Base-by-base conservation (phyloP, 345 rosid genomes). In the Orychophragmus violaceus region DNA sequence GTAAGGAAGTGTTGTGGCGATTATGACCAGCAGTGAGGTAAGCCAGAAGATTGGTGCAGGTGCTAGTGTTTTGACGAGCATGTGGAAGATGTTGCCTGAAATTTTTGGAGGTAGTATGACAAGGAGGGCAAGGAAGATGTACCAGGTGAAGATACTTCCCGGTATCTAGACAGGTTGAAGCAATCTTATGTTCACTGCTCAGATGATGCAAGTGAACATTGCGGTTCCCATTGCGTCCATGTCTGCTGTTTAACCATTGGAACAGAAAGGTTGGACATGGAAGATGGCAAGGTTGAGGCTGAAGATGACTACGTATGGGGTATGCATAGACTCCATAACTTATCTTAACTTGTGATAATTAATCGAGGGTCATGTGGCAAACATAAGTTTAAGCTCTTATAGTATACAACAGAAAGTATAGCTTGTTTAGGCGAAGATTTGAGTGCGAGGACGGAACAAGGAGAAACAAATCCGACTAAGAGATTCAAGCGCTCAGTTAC, bases 341-440 rank as follows among this genome's bases (percentile, higher is more conserved):
- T 70, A 90, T 81, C 97, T n/a, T n/a, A n/a, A n/a, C n/a, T n/a
- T n/a, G n/a, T n/a, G n/a, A n/a, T n/a, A n/a, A n/a, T n/a, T n/a
- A n/a, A n/a, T n/a, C n/a, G n/a, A n/a, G n/a, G n/a, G n/a, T n/a
- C n/a, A n/a, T n/a, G n/a, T n/a, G n/a, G n/a, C n/a, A n/a, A n/a
- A n/a, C n/a, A n/a, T n/a, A n/a, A n/a, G n/a, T n/a, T n/a, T n/a
- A n/a, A n/a, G n/a, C n/a, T n/a, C n/a, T n/a, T n/a, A n/a, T n/a
- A n/a, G n/a, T n/a, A n/a, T n/a, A n/a, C n/a, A n/a, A n/a, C n/a
- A n/a, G n/a, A n/a, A n/a, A n/a, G n/a, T 75, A 83, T 84, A 77
- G 91, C 93, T 70, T 81, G 87, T 42, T 77, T 84, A 72, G 96
- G 85, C 21, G 97, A 84, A 74, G 92, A 90, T 82, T 76, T 93